A percentile compares a stretch with the other conserved stretches of the same genome.
Conservation (phyloP, 805 yeast species). For the Candida ipomoeae region DNA sequence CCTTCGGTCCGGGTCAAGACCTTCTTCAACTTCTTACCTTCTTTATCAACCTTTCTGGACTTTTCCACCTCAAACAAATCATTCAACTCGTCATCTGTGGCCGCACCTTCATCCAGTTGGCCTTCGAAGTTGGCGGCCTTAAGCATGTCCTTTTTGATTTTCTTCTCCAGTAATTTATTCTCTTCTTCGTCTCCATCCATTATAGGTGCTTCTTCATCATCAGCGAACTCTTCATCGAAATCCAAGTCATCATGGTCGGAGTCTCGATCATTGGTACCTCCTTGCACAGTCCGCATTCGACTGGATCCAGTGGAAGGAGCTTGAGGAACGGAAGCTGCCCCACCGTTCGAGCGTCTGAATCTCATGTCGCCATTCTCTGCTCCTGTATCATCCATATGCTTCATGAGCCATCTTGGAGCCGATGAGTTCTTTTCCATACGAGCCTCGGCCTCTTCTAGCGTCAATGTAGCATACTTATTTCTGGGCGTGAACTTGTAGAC, state of each 20-base stretch:
- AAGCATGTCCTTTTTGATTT: constrained; percentile 79
- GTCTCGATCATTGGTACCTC: constrained; percentile 49
- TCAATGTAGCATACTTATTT: constrained; percentile 87
- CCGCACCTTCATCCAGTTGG: constrained; percentile 52
- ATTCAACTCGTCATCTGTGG: constrained; percentile 56
- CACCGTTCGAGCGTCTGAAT: constrained; percentile 29
- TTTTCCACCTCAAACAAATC: constrained; percentile 63
- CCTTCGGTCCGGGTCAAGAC: constrained; percentile 82
- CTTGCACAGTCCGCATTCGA: constrained; percentile 41
- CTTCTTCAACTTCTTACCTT: constrained; percentile 80
- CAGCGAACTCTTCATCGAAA: constrained; percentile 95
- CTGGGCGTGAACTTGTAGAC: constrained; percentile 91
- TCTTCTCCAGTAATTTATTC: constrained; percentile 79
- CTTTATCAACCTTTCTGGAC: constrained; percentile 75
- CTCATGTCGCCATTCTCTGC: constrained; percentile 42
- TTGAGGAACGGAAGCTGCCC: constrained; percentile 4
- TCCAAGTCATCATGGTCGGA: constrained; percentile 91
- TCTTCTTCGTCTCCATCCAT: constrained; percentile 96
- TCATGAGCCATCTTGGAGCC: constrained; percentile 95
- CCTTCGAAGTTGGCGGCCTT: constrained; percentile 74
- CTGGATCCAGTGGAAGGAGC: constrained; percentile 3
- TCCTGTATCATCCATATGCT: constrained; percentile 67
- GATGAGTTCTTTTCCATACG: constrained; percentile 76
- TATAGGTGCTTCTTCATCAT: constrained; percentile 98
- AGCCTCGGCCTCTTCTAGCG: constrained; percentile 94